phyloP scores from a whole-genome alignment of 2,329 filamentous ascomycete genomes.

The Claviceps purpurea region DNA sequence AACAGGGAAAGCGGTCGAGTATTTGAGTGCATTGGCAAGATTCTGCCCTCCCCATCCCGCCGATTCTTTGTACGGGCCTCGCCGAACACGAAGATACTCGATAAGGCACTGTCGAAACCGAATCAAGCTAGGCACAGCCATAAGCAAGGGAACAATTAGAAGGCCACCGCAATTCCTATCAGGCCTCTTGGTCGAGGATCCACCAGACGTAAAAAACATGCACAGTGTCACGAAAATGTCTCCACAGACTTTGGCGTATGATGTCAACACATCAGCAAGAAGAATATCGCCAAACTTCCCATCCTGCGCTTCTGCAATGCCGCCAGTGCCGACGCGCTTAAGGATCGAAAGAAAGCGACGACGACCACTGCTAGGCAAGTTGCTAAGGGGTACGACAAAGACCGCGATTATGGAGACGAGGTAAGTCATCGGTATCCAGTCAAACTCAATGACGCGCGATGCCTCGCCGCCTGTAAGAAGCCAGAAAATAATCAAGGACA shows the following conservation, averaged over 20 bases:
- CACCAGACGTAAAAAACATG: constrained; percentile 68
- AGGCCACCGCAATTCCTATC: constrained; percentile 70
- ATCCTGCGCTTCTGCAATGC: constrained; percentile 72
- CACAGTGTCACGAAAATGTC: constrained; percentile 81
- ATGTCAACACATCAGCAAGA: constrained; percentile 86
- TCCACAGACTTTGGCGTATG: constrained; percentile 82
- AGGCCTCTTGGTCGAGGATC: constrained; percentile 65
- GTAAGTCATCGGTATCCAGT: constrained; percentile 77
- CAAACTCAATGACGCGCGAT: constrained; percentile 59
- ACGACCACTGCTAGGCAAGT: constrained; percentile 55
- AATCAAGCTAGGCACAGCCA: constrained; percentile 71
- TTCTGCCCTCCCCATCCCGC: constrained; percentile 72
- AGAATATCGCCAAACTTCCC: constrained; percentile 93
- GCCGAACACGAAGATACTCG: constrained; percentile 63
- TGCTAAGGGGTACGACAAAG: constrained; percentile 60
- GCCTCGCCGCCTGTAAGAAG: constrained; percentile 57
- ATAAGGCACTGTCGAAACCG: constrained; percentile 85
- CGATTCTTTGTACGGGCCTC: constrained; percentile 39
- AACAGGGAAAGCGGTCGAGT: constrained; percentile 86
- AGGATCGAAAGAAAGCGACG: constrained; percentile 63
- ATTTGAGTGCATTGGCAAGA: constrained; percentile 88
- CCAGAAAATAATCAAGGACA: constrained; percentile 77
- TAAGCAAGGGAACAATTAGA: constrained; percentile 70
- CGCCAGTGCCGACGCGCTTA: constrained; percentile 67
- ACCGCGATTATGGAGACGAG: constrained; percentile 58